A percentile compares a stretch with the other conserved stretches of the same genome.
Evolutionary conservation across 2,329 filamentous ascomycete genomes (phyloP).

Genomic region (Beauveria asiatica): DNA sequence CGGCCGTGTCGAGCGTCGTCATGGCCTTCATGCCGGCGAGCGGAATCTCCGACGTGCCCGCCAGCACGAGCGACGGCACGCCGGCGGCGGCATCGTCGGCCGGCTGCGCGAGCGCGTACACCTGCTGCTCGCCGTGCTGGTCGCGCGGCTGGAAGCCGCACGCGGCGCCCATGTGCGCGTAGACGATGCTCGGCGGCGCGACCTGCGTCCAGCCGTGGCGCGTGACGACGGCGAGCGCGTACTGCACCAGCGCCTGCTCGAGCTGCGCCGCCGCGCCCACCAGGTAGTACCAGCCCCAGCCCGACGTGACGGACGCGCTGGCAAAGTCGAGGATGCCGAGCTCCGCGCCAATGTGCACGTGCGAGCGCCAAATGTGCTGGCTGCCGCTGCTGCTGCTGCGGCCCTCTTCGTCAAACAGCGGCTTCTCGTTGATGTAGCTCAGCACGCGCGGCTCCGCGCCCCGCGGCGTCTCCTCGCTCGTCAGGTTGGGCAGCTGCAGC

Average conservation of each 20-base stretch:
- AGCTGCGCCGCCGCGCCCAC: conserved; percentile 84
- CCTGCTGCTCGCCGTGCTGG: conserved; percentile 81
- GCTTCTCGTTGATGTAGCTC: conserved; percentile 68
- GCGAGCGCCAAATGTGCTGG: conserved; percentile 55
- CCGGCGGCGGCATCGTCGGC: conserved; percentile 50
- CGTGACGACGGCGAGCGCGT: conserved; percentile 66
- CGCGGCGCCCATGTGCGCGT: conserved; percentile 79
- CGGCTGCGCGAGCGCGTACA: conserved; percentile 69
- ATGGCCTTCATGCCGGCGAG: conserved; percentile 85
- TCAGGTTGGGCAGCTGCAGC: conserved; percentile 77
- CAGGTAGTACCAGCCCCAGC: conserved; percentile 98
- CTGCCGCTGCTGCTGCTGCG: conserved; percentile 21
- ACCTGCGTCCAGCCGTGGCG: conserved; percentile 71
- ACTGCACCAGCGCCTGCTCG: conserved; percentile 90
- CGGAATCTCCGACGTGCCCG: conserved; percentile 90
- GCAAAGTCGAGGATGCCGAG: conserved; percentile 89
- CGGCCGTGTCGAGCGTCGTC: conserved; percentile 51
- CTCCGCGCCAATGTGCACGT: conserved; percentile 77
- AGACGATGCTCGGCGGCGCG: conserved; percentile 82
- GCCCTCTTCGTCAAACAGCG: conserved; percentile 30
- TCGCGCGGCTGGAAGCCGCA: conserved; percentile 95
- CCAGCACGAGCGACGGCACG: conserved; percentile 65
- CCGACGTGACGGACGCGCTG: conserved; percentile 69
- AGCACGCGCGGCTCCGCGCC: conserved; percentile 58
- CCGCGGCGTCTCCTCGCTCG: conserved; percentile 64